A percentile compares a stretch with the other conserved stretches of the same genome.
These are phyloP conservation scores for Dactylorhiza incarnata DNA, from an alignment of 106 monocot species.

Conservation along the genomic window DNA sequence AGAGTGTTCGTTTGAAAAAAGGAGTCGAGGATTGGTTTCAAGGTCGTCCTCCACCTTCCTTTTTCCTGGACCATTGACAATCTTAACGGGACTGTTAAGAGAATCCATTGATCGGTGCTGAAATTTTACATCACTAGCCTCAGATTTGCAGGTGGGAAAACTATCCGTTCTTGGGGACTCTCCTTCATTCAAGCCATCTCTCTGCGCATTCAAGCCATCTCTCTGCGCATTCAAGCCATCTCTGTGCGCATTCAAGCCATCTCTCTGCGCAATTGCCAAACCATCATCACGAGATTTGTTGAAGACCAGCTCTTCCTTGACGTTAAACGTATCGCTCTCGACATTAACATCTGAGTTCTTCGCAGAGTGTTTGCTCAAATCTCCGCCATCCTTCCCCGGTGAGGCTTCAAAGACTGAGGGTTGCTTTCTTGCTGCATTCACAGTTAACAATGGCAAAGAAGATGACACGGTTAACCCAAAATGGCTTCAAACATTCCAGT, in stretches of 20 bases:
- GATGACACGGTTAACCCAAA: neutral
- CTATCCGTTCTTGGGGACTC: slow-evolving; percentile 7
- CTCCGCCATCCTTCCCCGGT: slow-evolving; percentile 34
- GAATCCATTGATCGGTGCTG: slow-evolving; percentile 17
- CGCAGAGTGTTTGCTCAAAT: slow-evolving; percentile 19
- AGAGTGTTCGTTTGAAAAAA: neutral
- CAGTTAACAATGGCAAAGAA: neutral
- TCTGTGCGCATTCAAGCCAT: slow-evolving; percentile 7
- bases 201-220: slow-evolving; percentile 8
- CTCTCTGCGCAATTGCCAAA: neutral
- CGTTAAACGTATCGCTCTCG: slow-evolving; percentile 17
- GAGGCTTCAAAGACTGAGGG: slow-evolving; percentile 23
- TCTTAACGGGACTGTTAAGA: neutral
- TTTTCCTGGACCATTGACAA: slow-evolving; percentile 14
- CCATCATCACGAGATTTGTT: neutral
- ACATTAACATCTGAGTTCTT: slow-evolving; percentile 21
- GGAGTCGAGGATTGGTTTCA: slow-evolving; percentile 15
- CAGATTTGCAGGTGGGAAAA: slow-evolving; percentile 8
- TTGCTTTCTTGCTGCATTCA: slow-evolving; percentile 37
- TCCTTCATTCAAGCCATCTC: slow-evolving; percentile 8
- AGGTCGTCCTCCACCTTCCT: slow-evolving; percentile 15
- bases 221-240: slow-evolving; percentile 7
- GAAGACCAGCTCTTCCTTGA: neutral
- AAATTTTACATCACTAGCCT: slow-evolving; percentile 16
- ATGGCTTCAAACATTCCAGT: neutral